Evolutionary conservation across 805 yeast species (phyloP).

Genomic region (Scheffersomyces spartinae): DNA sequence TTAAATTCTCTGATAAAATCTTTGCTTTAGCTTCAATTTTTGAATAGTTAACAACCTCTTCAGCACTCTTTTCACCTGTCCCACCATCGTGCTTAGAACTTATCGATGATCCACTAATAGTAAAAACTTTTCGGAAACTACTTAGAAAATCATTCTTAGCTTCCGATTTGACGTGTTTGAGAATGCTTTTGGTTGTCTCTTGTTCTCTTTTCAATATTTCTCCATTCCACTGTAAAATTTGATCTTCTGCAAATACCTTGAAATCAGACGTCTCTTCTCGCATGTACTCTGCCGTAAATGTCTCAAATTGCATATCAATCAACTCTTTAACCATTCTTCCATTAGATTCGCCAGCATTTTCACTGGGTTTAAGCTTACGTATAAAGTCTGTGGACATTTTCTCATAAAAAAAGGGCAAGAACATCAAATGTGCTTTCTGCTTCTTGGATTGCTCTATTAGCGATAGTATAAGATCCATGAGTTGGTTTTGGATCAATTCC

Average conservation of each 20-base stretch:
- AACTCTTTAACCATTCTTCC: slow-evolving; percentile 18
- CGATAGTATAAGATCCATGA: slow-evolving; percentile 20
- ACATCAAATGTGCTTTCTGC: slow-evolving; percentile 16
- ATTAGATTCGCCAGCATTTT: slow-evolving; percentile 28
- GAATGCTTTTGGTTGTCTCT: slow-evolving; percentile 35
- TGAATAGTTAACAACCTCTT: slow-evolving; percentile 39
- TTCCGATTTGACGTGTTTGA: slow-evolving; percentile 37
- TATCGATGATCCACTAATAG: no score
- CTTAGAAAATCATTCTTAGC: slow-evolving; percentile 40
- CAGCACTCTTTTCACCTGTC: slow-evolving; percentile 4
- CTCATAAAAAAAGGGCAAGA: slow-evolving; percentile 31
- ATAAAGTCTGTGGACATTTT: slow-evolving; percentile 15
- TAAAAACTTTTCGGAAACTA: slow-evolving; percentile 38
- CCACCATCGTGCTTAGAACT: no score
- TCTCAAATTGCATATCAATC: slow-evolving; percentile 31
- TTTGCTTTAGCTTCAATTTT: slow-evolving; percentile 76
- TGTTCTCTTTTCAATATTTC: slow-evolving; percentile 31
- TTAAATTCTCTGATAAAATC: slow-evolving; percentile 62
- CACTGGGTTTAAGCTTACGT: slow-evolving; percentile 13
- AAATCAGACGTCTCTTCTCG: slow-evolving; percentile 23
- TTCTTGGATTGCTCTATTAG: slow-evolving; percentile 17
- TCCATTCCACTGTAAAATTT: slow-evolving; percentile 21
- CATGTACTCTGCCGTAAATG: slow-evolving; percentile 27
- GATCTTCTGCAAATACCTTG: slow-evolving; percentile 12
- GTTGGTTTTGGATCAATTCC: slow-evolving; percentile 28